Base-by-base conservation (phyloP, 805 yeast genomes). In the Ogataea zsoltii region DNA sequence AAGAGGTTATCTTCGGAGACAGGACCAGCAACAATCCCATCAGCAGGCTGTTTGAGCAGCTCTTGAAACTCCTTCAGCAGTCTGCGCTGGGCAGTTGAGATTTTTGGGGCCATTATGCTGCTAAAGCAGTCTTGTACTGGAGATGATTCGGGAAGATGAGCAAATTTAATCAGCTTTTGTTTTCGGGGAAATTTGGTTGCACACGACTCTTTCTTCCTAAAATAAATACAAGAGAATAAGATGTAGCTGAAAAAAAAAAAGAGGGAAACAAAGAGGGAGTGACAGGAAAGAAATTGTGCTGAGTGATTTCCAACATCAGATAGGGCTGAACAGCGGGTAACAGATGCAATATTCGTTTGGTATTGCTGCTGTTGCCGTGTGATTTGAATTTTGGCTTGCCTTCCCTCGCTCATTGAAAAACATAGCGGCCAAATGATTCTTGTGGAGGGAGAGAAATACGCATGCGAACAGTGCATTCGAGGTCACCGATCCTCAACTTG, bases 21-120 rank as follows among this genome's bases (percentile, higher is more conserved):
- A 0, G 99, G 99, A 1, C 96, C 96, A 0, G 99, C 99, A 5
- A 90, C 80, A 29, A 92, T 88, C 1, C 99, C 99, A 25, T 95
- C 97, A 0, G 97, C 96, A 0, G 96, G 85, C 51, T 91, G 96
- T 53, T 78, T 79, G 14, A 83, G 71, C 19, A 94, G 77, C 65
- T 89, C 96, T 63, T 88, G 92, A 62, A 85, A 85, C 65, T 94
- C 99, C 54, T 89, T 89, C 60, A 90, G 74, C 25, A 94, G 77
- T 49, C 99, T 72, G 55, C 85, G 83, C 52, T 88, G 95, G 3
- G 99, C 98, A 1, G 70, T 66, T 3, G 68, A 56, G 9, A 42
- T 28, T 34, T 61, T 58, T 15, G 65, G 60, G 7, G 62, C 45
- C 62, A 57, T 58, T 13, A 14, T 5, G 21, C 13, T 14, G 18